Evolutionary conservation across 768 basidiomycete genomes (phyloP).

Genomic region (Pulveroboletus sp.): DNA sequence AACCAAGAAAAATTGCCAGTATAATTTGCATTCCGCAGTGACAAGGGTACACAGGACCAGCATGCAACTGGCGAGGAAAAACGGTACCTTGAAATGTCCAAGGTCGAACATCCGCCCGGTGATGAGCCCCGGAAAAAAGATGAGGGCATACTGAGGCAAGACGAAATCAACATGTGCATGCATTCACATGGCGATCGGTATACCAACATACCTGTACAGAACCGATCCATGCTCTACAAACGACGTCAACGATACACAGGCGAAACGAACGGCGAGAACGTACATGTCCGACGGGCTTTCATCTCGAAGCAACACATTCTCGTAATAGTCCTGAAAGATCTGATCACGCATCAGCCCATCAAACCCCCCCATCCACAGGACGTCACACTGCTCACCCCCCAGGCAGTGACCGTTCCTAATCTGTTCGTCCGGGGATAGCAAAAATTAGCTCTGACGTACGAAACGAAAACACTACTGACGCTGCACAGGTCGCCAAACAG

Average conservation of each 20-base stretch:
- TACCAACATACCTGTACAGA: conserved; percentile 54
- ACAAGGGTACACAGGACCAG: conserved; percentile 58
- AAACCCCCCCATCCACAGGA: background rate
- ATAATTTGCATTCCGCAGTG: conserved; percentile 64
- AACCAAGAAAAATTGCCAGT: conserved; percentile 76
- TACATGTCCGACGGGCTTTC: conserved; percentile 64
- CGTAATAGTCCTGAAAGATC: conserved; percentile 74
- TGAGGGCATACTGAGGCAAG: conserved; percentile 60
- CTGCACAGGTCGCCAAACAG: conserved; percentile 34
- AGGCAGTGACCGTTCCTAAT: conserved; percentile 69
- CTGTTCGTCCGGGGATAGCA: conserved; percentile 24
- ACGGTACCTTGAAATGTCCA: conserved; percentile 56
- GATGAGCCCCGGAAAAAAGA: conserved; percentile 59
- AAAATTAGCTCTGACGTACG: background rate
- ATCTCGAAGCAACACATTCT: conserved; percentile 45
- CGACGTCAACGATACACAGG: background rate
- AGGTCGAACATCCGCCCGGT: conserved; percentile 71
- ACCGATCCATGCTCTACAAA: conserved; percentile 73
- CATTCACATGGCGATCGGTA: background rate
- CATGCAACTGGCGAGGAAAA: conserved; percentile 43
- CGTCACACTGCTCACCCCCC: conserved; percentile 50
- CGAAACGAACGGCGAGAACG: conserved; percentile 8
- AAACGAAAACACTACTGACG: conserved; percentile 27
- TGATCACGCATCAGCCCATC: conserved; percentile 26
- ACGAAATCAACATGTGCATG: too few relatives aligned